Evolutionary conservation across 2,329 filamentous ascomycete genomes (phyloP).

Genomic region (Monilinia vaccinii-corymbosi): DNA sequence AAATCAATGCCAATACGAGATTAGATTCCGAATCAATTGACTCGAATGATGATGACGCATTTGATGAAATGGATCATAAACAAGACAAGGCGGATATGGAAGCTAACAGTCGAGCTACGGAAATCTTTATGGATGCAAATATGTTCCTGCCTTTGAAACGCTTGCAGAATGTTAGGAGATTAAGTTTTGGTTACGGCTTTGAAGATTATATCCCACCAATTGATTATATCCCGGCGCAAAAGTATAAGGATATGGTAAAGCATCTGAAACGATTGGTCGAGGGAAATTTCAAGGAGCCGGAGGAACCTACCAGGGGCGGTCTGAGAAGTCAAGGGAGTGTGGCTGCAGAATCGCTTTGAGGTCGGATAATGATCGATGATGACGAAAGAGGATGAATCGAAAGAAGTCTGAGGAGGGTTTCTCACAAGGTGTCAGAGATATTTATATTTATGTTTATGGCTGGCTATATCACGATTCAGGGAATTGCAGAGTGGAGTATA

Average conservation of each 20-base stretch:
- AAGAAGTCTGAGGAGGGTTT: too few relatives aligned
- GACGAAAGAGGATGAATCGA: neutral
- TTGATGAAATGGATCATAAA: slow-evolving; percentile 5
- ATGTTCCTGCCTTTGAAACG: slow-evolving; percentile 10
- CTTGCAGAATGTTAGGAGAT: slow-evolving; percentile 11
- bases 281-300: slow-evolving; percentile 9
- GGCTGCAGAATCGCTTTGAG: neutral
- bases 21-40: slow-evolving; percentile 4
- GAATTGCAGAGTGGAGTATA: too few relatives aligned
- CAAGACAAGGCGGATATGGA: slow-evolving; percentile 8
- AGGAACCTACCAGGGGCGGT: neutral
- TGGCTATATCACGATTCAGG: too few relatives aligned
- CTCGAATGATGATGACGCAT: slow-evolving; percentile 5
- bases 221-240: slow-evolving; percentile 10
- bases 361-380: too few relatives aligned
- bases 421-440: too few relatives aligned
- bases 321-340: neutral
- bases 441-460: neutral
- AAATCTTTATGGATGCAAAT: slow-evolving; percentile 15
- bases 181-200: slow-evolving; percentile 11
- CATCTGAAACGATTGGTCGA: slow-evolving; percentile 14
- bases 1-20: slow-evolving; percentile 12
- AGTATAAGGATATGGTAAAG: slow-evolving; percentile 9
- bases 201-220: neutral
- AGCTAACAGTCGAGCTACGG: slow-evolving; percentile 12